A percentile compares a stretch with the other conserved stretches of the same genome.
These are phyloP conservation scores for Aspergillus sparsus DNA, from an alignment of 495 filamentous ascomycete species.

Conservation along the genomic window DNA sequence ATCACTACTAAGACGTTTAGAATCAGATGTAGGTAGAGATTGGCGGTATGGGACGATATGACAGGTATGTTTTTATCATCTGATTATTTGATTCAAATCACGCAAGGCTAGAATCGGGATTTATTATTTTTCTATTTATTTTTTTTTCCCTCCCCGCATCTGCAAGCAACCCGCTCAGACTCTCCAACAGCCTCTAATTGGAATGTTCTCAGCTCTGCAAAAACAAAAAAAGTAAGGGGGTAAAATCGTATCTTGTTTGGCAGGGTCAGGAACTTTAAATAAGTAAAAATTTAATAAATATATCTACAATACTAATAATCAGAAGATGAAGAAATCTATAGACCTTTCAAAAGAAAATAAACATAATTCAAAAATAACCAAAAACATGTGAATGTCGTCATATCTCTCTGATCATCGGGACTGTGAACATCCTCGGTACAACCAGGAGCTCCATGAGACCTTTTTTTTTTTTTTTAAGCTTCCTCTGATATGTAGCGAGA, in stretches of 20 bases:
- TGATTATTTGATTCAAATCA: neutral
- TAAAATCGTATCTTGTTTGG: too few species aligned
- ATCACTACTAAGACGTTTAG: too few species aligned
- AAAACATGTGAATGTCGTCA: slow-evolving; percentile 22
- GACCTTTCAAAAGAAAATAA: neutral
- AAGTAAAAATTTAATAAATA: too few species aligned
- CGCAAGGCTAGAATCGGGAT: neutral
- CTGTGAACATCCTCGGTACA: slow-evolving; percentile 12
- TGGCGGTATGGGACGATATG: neutral
- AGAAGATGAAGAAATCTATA: neutral
- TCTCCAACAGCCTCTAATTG: neutral
- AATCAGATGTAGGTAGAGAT: too few species aligned
- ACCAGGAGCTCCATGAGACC: neutral
- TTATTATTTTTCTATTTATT: slow-evolving; percentile 8
- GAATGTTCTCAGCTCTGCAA: too few species aligned
- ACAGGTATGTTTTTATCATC: neutral
- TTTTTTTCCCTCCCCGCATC: slow-evolving; percentile 12
- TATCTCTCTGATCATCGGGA: slow-evolving; percentile 14
- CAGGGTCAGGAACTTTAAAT: too few species aligned
- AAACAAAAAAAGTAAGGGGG: too few species aligned
- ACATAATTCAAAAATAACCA: neutral
- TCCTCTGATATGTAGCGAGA: neutral
- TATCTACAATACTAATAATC: neutral
- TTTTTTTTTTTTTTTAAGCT: neutral
- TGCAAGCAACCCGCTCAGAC: neutral